Evolutionary conservation across 768 basidiomycete genomes (phyloP).

Genomic region (Favolaschia claudopus): DNA sequence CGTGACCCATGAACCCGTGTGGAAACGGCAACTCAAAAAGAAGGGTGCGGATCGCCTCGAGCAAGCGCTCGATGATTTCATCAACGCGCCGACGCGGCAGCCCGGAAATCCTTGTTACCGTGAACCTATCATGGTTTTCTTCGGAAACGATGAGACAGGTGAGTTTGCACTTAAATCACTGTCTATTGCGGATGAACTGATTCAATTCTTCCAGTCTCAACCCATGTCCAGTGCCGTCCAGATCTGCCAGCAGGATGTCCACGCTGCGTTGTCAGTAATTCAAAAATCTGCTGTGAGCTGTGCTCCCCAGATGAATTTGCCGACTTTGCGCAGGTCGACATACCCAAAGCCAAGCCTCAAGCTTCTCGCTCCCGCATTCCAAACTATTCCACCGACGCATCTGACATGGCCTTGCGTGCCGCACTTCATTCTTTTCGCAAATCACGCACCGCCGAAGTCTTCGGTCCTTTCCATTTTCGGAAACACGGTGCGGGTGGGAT

Average conservation of each 20-base stretch:
- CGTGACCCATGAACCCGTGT: neutral
- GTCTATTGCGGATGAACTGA: neutral
- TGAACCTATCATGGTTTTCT: neutral
- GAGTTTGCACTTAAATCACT: neutral
- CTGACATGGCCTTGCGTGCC: neutral
- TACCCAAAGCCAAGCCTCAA: neutral
- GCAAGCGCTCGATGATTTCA: conserved; percentile 6
- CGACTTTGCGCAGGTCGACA: neutral
- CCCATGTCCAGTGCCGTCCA: neutral
- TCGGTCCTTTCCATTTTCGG: neutral
- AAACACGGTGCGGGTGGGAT: neutral
- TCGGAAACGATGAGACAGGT: conserved; percentile 10
- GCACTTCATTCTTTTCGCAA: neutral
- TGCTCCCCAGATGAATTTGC: neutral
- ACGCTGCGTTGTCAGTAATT: neutral
- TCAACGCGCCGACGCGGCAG: neutral
- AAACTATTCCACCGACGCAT: neutral
- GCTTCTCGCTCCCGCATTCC: neutral
- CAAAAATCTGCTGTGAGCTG: conserved; percentile 6
- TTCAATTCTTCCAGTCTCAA: neutral
- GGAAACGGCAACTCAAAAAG: conserved; percentile 1
- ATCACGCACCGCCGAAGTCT: neutral
- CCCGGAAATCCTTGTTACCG: neutral
- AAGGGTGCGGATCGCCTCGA: neutral
- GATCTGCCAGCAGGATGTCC: neutral